Conservation (phyloP, 139 green algal genomes). For the Raphidocelis subcapitata region DNA sequence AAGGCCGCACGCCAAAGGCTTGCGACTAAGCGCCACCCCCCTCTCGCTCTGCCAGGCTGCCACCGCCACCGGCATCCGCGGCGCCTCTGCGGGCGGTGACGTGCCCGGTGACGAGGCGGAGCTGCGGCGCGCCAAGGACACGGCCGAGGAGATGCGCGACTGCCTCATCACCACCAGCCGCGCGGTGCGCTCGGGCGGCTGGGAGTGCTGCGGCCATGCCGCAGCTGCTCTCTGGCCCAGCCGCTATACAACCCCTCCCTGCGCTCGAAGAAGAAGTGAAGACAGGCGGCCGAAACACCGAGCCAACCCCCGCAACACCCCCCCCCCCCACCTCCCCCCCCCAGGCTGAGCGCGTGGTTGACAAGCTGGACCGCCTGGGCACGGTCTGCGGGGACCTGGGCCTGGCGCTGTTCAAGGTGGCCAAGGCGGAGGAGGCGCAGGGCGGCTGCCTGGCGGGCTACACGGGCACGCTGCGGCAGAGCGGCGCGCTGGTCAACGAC, state of each 20-base stretch:
- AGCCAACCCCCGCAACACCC: too few relatives aligned
- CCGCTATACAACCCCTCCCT: too few relatives aligned
- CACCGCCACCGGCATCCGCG: conserved; percentile 20
- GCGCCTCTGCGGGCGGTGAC: too few relatives aligned
- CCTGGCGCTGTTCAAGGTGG: conserved; percentile 40
- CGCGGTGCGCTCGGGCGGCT: conserved; percentile 25
- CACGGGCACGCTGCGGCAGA: conserved; percentile 39
- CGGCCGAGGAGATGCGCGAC: conserved; percentile 36
- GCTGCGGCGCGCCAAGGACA: conserved; percentile 29
- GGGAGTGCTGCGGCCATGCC: too few relatives aligned
- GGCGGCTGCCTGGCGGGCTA: too few relatives aligned
- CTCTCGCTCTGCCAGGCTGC: too few relatives aligned
- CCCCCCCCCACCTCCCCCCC: not conserved
- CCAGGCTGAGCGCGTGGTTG: conserved; percentile 42
- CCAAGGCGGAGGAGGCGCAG: conserved; percentile 44
- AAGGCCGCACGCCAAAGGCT: too few relatives aligned
- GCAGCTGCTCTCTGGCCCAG: too few relatives aligned
- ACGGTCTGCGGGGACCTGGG: conserved; percentile 45
- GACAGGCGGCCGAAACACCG: too few relatives aligned
- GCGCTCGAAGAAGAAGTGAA: too few relatives aligned
- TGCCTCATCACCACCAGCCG: conserved; percentile 28
- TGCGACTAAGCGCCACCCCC: too few relatives aligned
- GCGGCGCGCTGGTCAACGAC: conserved; percentile 29
- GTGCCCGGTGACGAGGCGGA: conserved; percentile 37
- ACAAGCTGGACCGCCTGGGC: conserved; percentile 33